These are phyloP conservation scores for Iberis amara DNA, from an alignment of 441 rosid genomes.

Conservation along the genomic window DNA sequence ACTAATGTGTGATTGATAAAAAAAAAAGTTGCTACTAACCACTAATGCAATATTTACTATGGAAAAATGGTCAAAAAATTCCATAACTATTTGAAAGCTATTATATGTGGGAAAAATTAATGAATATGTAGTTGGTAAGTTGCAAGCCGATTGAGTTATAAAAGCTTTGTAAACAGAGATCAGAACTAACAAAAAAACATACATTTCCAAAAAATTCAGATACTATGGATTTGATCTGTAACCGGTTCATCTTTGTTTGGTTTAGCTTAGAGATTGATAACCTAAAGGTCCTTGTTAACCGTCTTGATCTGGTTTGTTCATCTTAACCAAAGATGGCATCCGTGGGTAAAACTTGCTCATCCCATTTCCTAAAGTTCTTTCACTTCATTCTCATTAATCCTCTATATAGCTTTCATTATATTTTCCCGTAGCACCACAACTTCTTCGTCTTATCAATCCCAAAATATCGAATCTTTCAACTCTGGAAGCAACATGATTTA, in stretches of 20 bases:
- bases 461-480: too few species aligned
- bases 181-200: too few species aligned
- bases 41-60: too few species aligned
- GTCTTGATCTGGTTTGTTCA: conserved; percentile 47
- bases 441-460: conserved; percentile 53
- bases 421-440: conserved; percentile 79
- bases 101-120: too few species aligned
- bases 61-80: too few species aligned
- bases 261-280: conserved; percentile 69
- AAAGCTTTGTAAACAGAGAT: too few species aligned
- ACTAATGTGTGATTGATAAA: too few species aligned
- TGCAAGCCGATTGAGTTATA: too few species aligned
- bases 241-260: conserved; percentile 4
- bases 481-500: too few species aligned
- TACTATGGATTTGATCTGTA: conserved; percentile 13
- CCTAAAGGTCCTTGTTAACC: conserved; percentile 75
- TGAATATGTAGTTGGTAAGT: too few species aligned
- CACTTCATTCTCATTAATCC: conserved; percentile 61
- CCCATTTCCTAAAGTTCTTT: conserved; percentile 57
- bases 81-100: too few species aligned
- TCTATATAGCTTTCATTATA: conserved; percentile 91
- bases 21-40: too few species aligned
- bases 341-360: conserved; percentile 83
- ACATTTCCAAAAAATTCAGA: conserved; percentile 12
- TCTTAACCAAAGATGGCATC: conserved; percentile 73